Base-by-base conservation (phyloP, 805 yeast species). In the Yamadazyma endophytica region DNA sequence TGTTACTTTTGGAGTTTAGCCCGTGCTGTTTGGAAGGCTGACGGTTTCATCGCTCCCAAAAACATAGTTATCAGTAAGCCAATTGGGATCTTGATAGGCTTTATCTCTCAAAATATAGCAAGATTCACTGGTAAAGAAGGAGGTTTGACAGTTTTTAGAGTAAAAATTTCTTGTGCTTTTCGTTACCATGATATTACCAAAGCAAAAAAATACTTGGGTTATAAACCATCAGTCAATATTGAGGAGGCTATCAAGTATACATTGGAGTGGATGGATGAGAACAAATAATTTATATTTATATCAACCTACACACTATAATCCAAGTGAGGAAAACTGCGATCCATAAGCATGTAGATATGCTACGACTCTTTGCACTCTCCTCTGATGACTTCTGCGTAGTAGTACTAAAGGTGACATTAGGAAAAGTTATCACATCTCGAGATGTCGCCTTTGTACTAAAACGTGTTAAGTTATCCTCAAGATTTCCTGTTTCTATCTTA, bases 1-100 rank as follows among this genome's bases (percentile, higher is more conserved):
- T 75, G 92, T 12, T 94, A 89, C 58, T 92, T 92, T 59, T 92
- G 97, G 97, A 86, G 97, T 3, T 68, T 92, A 46, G 97, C 97
- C 6, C 76, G 97, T 51, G 83, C 95, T 2, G 95, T 92, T 16
- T 92, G 97, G 97, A 90, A 90, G 55, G 89, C 90, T 14, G 96
- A 88, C 59, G 97, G 96, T 3, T 82, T 80, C 50, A 72, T 85
- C 33, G 92, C 82, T 44, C 71, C 70, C 17, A 68, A 59, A 31
- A 80, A 77, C 44, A 77, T 86, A 42, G 88, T 77, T 13, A 69
- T 92, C 36, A 70, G 70, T 28, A 75, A 82, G 48, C 77, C 83
- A 0, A 61, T 86, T n/a, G 97, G 95, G 2, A 71, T 92, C 37
- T 72, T 66, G 2, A 78, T 82, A 24, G 97, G 97, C 11, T 83